Percentiles rank a stretch among this genome's conserved stretches.
Conservation (phyloP, 2,329 filamentous ascomycete genomes). For the Macroventuria anomochaeta region DNA sequence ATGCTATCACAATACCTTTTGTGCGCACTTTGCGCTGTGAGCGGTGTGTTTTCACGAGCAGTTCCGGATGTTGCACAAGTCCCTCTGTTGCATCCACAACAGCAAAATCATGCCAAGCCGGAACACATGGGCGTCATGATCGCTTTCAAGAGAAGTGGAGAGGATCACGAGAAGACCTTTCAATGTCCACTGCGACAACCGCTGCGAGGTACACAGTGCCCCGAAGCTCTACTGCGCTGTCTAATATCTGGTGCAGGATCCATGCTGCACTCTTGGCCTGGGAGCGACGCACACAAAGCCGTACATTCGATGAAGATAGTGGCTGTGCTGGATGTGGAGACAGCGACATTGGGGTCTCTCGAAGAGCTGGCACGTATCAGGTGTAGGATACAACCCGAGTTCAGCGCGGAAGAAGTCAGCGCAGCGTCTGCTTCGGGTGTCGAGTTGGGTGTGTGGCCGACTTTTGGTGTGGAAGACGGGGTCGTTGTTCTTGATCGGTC, state of each 20-base stretch:
- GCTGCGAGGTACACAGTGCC: not conserved
- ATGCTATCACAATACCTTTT: not conserved
- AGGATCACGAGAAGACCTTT: conserved; percentile 19
- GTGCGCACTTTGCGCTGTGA: not conserved
- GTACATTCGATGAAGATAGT: conserved; percentile 24
- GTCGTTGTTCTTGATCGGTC: conserved; percentile 39
- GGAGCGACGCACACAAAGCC: conserved; percentile 5
- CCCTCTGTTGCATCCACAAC: not conserved
- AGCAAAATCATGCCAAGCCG: not conserved
- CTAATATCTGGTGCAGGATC: too few relatives aligned
- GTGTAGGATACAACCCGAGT: conserved; percentile 27
- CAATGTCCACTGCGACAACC: conserved; percentile 24
- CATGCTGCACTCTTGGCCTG: not conserved
- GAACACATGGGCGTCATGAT: not conserved
- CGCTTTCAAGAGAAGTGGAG: conserved; percentile 4
- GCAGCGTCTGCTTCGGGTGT: conserved; percentile 7
- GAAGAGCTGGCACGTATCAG: conserved; percentile 25
- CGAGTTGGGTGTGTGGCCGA: conserved; percentile 24
- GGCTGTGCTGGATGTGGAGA: conserved; percentile 17
- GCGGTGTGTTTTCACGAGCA: not conserved
- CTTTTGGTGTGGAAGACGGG: conserved; percentile 42
- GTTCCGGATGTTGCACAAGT: not conserved
- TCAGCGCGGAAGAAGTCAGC: conserved; percentile 21
- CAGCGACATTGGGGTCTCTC: conserved; percentile 19
- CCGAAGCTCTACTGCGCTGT: too few relatives aligned